Percentiles rank a stretch among this genome's conserved stretches.
phyloP scores from a whole-genome alignment of 2,329 filamentous ascomycete genomes.

The Pyrenophora seminiperda region DNA sequence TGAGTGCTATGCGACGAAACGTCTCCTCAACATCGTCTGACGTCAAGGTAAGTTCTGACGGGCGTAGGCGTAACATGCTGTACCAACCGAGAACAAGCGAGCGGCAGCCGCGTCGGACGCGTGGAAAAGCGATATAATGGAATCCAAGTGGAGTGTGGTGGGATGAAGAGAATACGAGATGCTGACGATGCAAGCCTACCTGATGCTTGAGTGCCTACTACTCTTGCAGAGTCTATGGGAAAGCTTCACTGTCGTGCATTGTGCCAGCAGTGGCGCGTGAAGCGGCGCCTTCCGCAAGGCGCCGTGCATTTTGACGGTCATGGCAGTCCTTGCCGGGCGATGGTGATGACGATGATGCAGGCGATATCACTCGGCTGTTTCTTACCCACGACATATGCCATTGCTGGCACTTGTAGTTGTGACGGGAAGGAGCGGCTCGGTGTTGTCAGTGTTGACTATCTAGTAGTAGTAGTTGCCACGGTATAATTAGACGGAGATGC shows the following conservation, averaged over 20 bases:
- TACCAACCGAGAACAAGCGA: constrained; percentile 9
- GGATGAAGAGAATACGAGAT: background rate
- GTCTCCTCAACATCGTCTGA: constrained; percentile 46
- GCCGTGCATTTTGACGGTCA: background rate
- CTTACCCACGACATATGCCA: too few relatives aligned
- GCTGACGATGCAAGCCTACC: background rate
- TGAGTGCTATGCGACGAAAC: constrained; percentile 37
- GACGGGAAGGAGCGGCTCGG: too few relatives aligned
- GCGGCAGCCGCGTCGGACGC: constrained; percentile 8
- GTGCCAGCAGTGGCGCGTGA: background rate
- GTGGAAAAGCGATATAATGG: constrained; percentile 14
- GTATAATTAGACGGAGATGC: too few relatives aligned
- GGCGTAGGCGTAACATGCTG: constrained; percentile 44
- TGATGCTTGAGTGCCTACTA: background rate
- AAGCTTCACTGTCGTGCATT: constrained; percentile 1
- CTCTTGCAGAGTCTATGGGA: background rate
- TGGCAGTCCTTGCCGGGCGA: background rate
- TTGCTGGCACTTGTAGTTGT: too few relatives aligned
- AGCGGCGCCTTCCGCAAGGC: background rate
- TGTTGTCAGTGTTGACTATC: too few relatives aligned
- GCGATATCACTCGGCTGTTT: background rate
- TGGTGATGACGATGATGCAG: background rate
- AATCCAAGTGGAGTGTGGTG: constrained; percentile 18
- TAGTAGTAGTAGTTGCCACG: too few relatives aligned
- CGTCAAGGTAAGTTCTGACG: constrained; percentile 46